phyloP scores from a whole-genome alignment of 140 eudicot genomes.

The Cichorium intybus region DNA sequence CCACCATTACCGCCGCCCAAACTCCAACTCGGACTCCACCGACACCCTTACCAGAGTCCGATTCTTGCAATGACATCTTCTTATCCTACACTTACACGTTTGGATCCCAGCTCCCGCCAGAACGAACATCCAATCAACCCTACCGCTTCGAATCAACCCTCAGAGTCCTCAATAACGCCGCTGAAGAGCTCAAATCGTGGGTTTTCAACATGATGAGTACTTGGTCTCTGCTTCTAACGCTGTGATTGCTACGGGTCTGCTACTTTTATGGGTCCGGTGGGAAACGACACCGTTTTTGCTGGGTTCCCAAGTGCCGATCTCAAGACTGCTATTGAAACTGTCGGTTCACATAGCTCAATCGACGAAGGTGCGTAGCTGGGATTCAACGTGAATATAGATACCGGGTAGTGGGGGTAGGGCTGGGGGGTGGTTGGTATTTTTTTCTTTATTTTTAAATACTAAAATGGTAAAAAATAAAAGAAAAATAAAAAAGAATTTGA shows the following conservation, averaged over 20 bases:
- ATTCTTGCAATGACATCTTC: constrained; percentile 62
- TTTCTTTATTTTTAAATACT: no score
- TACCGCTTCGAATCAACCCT: constrained; percentile 73
- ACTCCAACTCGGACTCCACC: constrained; percentile 35
- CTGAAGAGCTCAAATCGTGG: constrained; percentile 70
- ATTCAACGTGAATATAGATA: constrained; percentile 43
- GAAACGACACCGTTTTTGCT: constrained; percentile 72
- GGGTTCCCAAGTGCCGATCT: constrained; percentile 80
- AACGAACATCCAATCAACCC: constrained; percentile 45
- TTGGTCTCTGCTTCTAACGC: constrained; percentile 80
- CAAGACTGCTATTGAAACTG: constrained; percentile 77
- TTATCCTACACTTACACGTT: constrained; percentile 44
- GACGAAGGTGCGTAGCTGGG: constrained; percentile 88
- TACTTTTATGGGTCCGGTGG: constrained; percentile 61
- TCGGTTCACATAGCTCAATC: constrained; percentile 42
- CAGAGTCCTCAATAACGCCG: constrained; percentile 57
- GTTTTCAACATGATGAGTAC: constrained; percentile 72
- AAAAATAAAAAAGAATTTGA: no score
- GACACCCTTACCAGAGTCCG: constrained; percentile 49
- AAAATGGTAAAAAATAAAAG: no score
- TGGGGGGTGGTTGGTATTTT: no score
- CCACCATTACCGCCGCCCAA: constrained; percentile 27
- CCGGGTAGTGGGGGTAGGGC: no score
- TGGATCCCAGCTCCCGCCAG: constrained; percentile 46
- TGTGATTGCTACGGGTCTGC: constrained; percentile 63